Percentiles rank a stretch among this genome's conserved stretches.
These are phyloP conservation scores for Vicia sativa DNA, from an alignment of 306 rosid species.

Conservation along the genomic window DNA sequence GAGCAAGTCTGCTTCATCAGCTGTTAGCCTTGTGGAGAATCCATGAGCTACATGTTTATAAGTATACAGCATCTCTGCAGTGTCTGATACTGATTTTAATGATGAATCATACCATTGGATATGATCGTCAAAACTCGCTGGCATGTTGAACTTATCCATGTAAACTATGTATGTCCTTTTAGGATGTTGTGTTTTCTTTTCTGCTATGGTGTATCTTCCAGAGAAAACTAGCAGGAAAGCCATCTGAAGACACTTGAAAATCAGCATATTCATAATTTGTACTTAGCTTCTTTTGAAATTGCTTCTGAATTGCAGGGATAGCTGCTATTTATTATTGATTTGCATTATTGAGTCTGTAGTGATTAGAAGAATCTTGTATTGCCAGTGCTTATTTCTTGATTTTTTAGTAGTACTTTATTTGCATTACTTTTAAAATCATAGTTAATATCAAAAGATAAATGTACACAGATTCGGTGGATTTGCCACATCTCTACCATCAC, in stretches of 20 bases:
- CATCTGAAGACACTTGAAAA: constrained; percentile 44
- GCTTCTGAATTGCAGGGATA: constrained; percentile 31
- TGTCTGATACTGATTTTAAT: constrained; percentile 63
- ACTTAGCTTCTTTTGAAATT: constrained; percentile 37
- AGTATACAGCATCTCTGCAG: constrained; percentile 77
- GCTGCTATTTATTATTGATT: constrained; percentile 41
- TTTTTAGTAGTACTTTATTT: not conserved
- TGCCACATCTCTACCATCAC: constrained; percentile 7
- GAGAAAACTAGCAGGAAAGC: constrained; percentile 46
- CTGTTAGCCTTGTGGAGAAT: constrained; percentile 79
- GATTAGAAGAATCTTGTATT: constrained; percentile 7
- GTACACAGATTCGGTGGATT: constrained; percentile 13
- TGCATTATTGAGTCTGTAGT: constrained; percentile 15
- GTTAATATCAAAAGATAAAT: constrained; percentile 1
- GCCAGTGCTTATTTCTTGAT: constrained; percentile 4
- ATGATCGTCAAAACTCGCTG: constrained; percentile 60
- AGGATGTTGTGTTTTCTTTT: constrained; percentile 40
- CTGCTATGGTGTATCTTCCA: constrained; percentile 43
- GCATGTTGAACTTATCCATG: constrained; percentile 84
- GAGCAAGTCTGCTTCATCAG: constrained; percentile 65
- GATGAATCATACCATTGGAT: constrained; percentile 76
- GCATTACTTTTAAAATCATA: not conserved
- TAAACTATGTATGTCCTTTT: constrained; percentile 75
- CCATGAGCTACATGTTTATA: constrained; percentile 76
- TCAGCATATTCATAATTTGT: constrained; percentile 43